A percentile compares a stretch with the other conserved stretches of the same genome.
phyloP scores from a whole-genome alignment of 352 stramenopile species.

The Sclerospora graminicola region DNA sequence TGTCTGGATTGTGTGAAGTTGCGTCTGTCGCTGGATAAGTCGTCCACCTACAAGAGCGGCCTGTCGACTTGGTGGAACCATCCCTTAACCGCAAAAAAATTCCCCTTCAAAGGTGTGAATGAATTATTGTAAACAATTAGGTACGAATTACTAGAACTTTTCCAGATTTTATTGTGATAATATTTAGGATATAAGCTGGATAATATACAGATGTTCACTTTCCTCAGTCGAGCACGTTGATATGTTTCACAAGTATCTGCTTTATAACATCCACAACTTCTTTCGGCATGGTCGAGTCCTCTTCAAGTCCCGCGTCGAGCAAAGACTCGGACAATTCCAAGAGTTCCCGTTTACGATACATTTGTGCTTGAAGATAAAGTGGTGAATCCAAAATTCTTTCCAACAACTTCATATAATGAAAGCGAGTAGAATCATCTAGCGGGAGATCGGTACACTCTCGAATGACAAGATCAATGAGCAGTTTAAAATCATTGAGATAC shows the following conservation, averaged over 20 bases:
- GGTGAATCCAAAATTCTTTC: constrained; percentile 31
- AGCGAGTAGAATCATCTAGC: constrained; percentile 31
- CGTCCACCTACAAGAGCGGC: constrained; percentile 28
- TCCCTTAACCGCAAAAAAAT: background rate
- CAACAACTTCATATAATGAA: constrained; percentile 38
- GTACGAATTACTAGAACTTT: no score
- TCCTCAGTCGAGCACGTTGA: constrained; percentile 50
- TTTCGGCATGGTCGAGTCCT: constrained; percentile 29
- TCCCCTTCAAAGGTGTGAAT: no score
- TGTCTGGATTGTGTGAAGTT: constrained; percentile 24
- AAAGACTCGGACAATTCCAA: constrained; percentile 39
- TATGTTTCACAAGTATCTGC: constrained; percentile 40
- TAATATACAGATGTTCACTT: background rate
- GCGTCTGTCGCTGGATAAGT: constrained; percentile 12
- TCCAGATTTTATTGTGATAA: no score
- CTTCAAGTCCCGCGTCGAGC: constrained; percentile 21
- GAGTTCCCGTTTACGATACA: constrained; percentile 51
- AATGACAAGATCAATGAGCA: constrained; percentile 58
- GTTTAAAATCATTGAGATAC: constrained; percentile 69
- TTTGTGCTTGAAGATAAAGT: constrained; percentile 35
- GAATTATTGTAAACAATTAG: no score
- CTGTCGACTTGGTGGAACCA: constrained; percentile 17
- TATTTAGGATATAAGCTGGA: no score
- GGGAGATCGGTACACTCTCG: constrained; percentile 52
- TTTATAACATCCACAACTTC: constrained; percentile 27